These are phyloP conservation scores for Pyronema omphalodes DNA, from an alignment of 495 filamentous ascomycete genomes.

Conservation along the genomic window DNA sequence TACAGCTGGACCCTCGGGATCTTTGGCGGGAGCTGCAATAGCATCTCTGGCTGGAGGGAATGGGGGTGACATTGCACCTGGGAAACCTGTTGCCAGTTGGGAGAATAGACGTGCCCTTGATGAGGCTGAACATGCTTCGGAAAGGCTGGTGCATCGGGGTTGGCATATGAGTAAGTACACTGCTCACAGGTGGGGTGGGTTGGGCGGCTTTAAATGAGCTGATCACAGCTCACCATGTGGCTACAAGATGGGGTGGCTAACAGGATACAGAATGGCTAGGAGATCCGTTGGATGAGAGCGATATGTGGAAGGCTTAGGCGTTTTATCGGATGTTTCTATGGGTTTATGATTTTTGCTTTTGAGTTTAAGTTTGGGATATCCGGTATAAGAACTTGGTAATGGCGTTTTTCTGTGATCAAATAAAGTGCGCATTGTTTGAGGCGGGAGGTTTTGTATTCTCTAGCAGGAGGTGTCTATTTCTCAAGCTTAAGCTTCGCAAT, in stretches of 20 bases:
- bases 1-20: neutral
- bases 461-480: conserved; percentile 7
- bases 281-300: conserved; percentile 21
- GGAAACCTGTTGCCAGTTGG: conserved; percentile 10
- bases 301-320: conserved; percentile 14
- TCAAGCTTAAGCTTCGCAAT: conserved; percentile 18
- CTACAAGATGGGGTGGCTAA: neutral
- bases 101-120: conserved; percentile 17
- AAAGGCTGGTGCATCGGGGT: conserved; percentile 17
- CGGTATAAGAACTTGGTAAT: no score
- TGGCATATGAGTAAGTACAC: conserved; percentile 13
- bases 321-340: conserved; percentile 7
- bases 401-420: no score
- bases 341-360: conserved; percentile 1
- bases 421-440: neutral
- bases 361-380: neutral
- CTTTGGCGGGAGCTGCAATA: neutral
- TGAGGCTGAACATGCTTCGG: conserved; percentile 17
- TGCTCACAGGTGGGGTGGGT: neutral
- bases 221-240: no score
- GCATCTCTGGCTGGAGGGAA: neutral
- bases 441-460: neutral
- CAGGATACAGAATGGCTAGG: conserved; percentile 14
- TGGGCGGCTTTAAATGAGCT: no score
- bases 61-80: neutral